Evolutionary conservation across 345 rosid genomes (phyloP), one percentile per base, ranked within the genome.

Genomic region (Eutrema japonicum): DNA sequence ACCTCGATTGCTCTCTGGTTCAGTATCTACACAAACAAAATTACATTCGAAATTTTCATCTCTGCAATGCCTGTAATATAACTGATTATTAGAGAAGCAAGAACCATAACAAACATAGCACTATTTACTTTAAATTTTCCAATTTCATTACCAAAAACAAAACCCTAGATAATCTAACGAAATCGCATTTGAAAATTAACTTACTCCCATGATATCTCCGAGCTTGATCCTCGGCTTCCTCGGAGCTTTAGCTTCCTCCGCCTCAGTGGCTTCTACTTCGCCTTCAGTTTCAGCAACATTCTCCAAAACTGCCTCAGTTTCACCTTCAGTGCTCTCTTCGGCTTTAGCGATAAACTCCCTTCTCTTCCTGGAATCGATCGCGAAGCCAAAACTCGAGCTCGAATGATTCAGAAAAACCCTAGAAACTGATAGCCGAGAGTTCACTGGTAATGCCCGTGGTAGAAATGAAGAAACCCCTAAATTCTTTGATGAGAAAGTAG

Each of bases 1-100:
- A 86, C 98, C 76, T 89, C 96, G 59, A 94, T 27, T 10, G 95
- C 98, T 77, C 83, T 84, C 76, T 80, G 85, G 74, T 91, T 94
- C 82, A 94, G 66, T 79, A 91, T 86, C 98, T 94, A 77, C 77
- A 35, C 41, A 59, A 56, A 49, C 7, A 60, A 72, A 18, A 35
- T 18, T 1, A 61, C 41, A 51, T 22, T 22, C 58, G 41, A 18
- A 27, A 71, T n/a, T 41, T 30, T 50, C 35, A 61, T 30, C 49
- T 40, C 49, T 7, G 26, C 26, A 22, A 22, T 22, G 26, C 26
- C 26, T 22, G 26, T 22, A 22, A 22, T 22, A 22, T 22, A 22
- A 22, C 35, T 53, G 30, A 42, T 55, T 12, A 27, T 5, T 36
- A 37, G 2, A 58, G 61, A 57, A 52, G 55, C 43, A 14, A 53